phyloP scores from a whole-genome alignment of 1,284 basidiomycete species.

The Fomitopsis palustris region DNA sequence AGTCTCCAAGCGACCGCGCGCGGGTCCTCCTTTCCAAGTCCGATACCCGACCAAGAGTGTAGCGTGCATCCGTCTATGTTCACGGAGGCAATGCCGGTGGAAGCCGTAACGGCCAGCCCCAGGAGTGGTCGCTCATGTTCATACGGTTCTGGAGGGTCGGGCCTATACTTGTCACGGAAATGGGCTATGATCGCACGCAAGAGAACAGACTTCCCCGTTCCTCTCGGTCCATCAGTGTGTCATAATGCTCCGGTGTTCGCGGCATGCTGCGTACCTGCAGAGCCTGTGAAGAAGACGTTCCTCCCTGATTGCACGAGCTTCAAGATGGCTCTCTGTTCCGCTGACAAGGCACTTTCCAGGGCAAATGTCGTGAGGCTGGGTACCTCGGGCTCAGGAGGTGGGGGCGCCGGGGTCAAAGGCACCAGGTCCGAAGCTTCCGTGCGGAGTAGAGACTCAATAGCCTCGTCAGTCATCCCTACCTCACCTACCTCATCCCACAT shows the following conservation, averaged over 20 bases:
- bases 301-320: constrained; percentile 49
- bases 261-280: constrained; percentile 46
- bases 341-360: constrained; percentile 24
- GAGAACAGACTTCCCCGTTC: constrained; percentile 93
- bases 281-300: constrained; percentile 78
- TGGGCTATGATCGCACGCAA: constrained; percentile 81
- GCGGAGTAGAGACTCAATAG: not conserved
- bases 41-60: constrained; percentile 93
- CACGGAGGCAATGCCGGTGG: constrained; percentile 87
- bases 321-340: constrained; percentile 55
- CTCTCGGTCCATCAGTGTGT: constrained; percentile 33
- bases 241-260: not conserved
- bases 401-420: too few species aligned
- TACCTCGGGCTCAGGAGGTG: too few species aligned
- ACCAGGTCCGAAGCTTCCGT: too few species aligned
- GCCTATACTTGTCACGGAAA: constrained; percentile 8
- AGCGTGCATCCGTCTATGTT: constrained; percentile 93
- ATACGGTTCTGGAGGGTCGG: not conserved
- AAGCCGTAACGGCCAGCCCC: constrained; percentile 60
- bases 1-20: constrained; percentile 68
- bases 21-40: constrained; percentile 71
- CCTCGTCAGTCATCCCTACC: not conserved
- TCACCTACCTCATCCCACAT: not conserved
- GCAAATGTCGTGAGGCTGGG: too few species aligned
- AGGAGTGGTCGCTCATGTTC: not conserved